A percentile compares a stretch with the other conserved stretches of the same genome.
These are phyloP conservation scores for Diplodia intermedia DNA, from an alignment of 2,329 filamentous ascomycete genomes.

Conservation along the genomic window DNA sequence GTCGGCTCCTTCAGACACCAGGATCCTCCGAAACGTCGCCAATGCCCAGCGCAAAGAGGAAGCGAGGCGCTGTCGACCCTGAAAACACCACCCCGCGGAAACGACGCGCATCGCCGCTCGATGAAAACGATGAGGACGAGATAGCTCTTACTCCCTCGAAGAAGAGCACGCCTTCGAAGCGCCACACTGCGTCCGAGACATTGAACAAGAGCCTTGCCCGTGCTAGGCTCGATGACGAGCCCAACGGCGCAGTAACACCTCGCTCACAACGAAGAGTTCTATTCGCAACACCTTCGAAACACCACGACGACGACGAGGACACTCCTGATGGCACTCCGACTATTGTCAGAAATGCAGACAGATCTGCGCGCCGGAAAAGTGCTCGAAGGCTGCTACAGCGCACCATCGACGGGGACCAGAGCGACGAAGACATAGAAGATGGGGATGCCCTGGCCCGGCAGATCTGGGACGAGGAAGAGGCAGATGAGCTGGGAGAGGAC, in stretches of 20 bases:
- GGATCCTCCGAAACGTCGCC: neutral
- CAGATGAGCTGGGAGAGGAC: constrained; percentile 46
- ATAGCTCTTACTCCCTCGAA: constrained; percentile 26
- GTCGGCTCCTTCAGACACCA: constrained; percentile 22
- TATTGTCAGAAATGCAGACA: constrained; percentile 74
- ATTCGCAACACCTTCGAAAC: constrained; percentile 54
- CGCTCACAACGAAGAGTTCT: constrained; percentile 55
- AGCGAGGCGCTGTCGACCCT: constrained; percentile 7
- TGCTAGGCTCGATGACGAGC: constrained; percentile 42
- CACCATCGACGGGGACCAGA: constrained; percentile 67
- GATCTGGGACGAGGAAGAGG: constrained; percentile 68
- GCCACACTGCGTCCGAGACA: constrained; percentile 35
- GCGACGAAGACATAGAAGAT: constrained; percentile 74
- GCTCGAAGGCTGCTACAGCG: constrained; percentile 77
- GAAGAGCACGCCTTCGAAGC: constrained; percentile 15
- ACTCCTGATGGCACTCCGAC: constrained; percentile 72
- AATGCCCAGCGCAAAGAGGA: constrained; percentile 32
- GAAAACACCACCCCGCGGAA: constrained; percentile 29
- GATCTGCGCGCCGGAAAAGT: constrained; percentile 86
- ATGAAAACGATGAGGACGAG: constrained; percentile 26
- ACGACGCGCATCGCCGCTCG: constrained; percentile 9
- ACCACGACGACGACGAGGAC: constrained; percentile 42
- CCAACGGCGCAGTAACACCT: constrained; percentile 47
- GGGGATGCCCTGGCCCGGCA: constrained; percentile 72
- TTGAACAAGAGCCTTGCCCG: constrained; percentile 19